Percentiles rank a stretch among this genome's conserved stretches.
Evolutionary conservation across 108 stramenopile species (phyloP).

Genomic region (Schizochytrium sp.): DNA sequence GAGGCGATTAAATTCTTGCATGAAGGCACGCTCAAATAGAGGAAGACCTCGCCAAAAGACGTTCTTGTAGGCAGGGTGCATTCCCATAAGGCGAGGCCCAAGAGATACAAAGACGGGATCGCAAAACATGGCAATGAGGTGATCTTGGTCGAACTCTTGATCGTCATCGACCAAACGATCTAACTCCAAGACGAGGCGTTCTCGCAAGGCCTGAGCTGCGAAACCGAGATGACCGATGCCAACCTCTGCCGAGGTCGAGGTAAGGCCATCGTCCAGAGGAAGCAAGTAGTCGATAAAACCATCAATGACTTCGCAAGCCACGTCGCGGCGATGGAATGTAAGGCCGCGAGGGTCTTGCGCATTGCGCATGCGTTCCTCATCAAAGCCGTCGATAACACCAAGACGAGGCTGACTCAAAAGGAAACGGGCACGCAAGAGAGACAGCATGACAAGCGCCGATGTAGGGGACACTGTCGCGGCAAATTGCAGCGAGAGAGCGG

Average conservation of each 20-base stretch:
- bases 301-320: neutral
- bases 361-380: neutral
- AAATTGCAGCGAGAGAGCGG: neutral
- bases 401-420: neutral
- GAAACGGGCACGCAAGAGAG: neutral
- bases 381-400: neutral
- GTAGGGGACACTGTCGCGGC: neutral
- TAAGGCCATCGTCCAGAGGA: neutral
- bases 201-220: neutral
- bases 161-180: neutral
- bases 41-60: neutral
- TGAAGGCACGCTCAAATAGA: neutral
- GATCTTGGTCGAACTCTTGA: neutral
- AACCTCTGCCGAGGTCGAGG: neutral
- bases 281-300: neutral
- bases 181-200: neutral
- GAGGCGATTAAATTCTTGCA: neutral
- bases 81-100: neutral
- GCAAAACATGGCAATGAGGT: neutral
- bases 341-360: neutral
- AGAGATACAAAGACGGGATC: neutral
- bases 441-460: neutral
- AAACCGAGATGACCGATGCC: neutral
- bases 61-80: neutral
- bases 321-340: neutral